Evolutionary conservation across 768 basidiomycete species (phyloP), one percentile per base, ranked within the genome.

Genomic region (Leccinum ochraceum): DNA sequence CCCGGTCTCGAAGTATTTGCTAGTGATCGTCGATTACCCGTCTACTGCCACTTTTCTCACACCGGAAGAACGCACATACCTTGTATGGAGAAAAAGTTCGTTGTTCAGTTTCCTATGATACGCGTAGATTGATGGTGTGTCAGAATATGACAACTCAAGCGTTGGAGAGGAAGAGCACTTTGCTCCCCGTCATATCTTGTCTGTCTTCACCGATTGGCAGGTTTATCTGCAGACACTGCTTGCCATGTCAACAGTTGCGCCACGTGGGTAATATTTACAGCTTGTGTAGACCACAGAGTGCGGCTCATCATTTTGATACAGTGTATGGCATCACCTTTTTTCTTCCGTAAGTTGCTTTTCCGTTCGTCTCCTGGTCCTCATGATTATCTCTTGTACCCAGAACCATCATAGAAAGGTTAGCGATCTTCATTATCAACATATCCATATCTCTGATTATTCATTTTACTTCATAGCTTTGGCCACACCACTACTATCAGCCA

Each of bases 281-380:
- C 22, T 24, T 50, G 17, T 46, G 10, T 46, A 46, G 44, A 46
- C 11, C 20, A 6, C 7, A 11, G 3, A 34, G 28, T 10, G 36
- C 39, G 2, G 16, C 55, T 69, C 32, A 69, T 42, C 20, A 6
- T 28, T 42, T 14, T 57, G 42, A 24, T 32, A 13, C 44, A 88
- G 87, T 88, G 3, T 88, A 86, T 65, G 88, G 87, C 3, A 87
- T 88, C 52, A 87, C 88, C 0, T 74, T 88, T 26, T 90, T 90
- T 77, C 73, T 89, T 32, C 87, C 87, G 84, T 88, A 68, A 66
- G 87, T 79, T 3, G 8, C 11, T 24, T 53, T 36, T 1, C 8
- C 42, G n/a, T n/a, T 6, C 37, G 17, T 32, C n/a, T 63, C 9
- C 63, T 32, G 24, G 36, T 22, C n/a, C 54, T 53, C 52, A 51